Percentiles rank a stretch among this genome's conserved stretches.
Evolutionary conservation across 805 yeast genomes (phyloP).

Genomic region (Wickerhamomyces hampshirensis): DNA sequence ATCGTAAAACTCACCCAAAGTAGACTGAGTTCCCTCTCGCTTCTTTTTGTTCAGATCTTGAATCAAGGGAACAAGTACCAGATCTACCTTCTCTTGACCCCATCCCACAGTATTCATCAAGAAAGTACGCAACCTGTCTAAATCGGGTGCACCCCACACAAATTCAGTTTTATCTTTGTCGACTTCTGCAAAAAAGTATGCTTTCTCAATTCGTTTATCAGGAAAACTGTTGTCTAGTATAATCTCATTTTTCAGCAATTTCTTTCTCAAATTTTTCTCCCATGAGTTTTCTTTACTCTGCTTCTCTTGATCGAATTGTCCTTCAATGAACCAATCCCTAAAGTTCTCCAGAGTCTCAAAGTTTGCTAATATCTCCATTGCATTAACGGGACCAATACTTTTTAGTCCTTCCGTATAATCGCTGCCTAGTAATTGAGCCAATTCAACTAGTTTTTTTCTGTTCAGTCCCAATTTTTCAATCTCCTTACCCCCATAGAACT

Average conservation of each 20-base stretch:
- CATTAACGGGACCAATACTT: constrained; percentile 91
- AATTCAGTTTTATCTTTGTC: constrained; percentile 76
- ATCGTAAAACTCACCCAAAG: constrained; percentile 65
- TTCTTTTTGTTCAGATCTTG: constrained; percentile 66
- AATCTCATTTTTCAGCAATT: constrained; percentile 49
- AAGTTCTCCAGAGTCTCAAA: constrained; percentile 46
- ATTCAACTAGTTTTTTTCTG: constrained; percentile 61
- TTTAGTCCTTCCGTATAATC: constrained; percentile 92
- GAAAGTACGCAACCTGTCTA: constrained; percentile 71
- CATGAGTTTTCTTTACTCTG: constrained; percentile 42
- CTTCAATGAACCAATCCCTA: constrained; percentile 36
- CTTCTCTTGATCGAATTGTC: constrained; percentile 36
- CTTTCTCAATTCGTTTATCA: constrained; percentile 59
- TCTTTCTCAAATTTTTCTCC: constrained; percentile 51
- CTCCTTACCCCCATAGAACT: constrained; percentile 61
- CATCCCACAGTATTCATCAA: constrained; percentile 74
- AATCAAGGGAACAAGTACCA: constrained; percentile 80
- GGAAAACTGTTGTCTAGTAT: constrained; percentile 66
- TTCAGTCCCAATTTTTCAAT: constrained; percentile 65
- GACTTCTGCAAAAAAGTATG: constrained; percentile 77
- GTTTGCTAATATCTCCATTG: constrained; percentile 86
- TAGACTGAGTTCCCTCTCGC: constrained; percentile 50
- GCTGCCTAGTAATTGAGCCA: constrained; percentile 85
- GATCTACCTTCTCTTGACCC: constrained; percentile 71
- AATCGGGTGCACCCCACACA: constrained; percentile 86